phyloP scores from a whole-genome alignment of 495 filamentous ascomycete species.

The Penicillium angulare region DNA sequence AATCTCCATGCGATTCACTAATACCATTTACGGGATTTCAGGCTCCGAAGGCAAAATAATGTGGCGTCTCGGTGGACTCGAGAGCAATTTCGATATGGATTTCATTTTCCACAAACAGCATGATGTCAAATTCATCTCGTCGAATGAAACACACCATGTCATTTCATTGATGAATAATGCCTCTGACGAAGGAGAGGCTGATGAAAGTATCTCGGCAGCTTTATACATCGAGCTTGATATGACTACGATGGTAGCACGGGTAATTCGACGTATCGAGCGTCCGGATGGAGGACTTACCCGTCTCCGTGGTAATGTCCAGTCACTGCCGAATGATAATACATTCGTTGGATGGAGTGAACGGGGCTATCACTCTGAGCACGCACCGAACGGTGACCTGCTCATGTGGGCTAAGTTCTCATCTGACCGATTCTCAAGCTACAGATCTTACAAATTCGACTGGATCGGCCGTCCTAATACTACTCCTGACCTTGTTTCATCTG shows the following conservation, averaged over 20 bases:
- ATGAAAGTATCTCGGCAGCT: constrained; percentile 46
- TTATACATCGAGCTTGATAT: constrained; percentile 50
- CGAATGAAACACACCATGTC: constrained; percentile 38
- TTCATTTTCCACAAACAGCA: constrained; percentile 61
- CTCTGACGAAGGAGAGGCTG: constrained; percentile 36
- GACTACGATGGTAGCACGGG: constrained; percentile 42
- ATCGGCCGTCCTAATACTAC: constrained; percentile 23
- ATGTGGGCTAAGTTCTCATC: constrained; percentile 31
- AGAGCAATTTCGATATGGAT: constrained; percentile 37
- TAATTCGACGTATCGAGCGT: constrained; percentile 34
- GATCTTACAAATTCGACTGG: constrained; percentile 34
- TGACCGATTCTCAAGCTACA: constrained; percentile 26
- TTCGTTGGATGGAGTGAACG: constrained; percentile 55
- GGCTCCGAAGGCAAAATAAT: constrained; percentile 53
- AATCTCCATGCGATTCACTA: constrained; percentile 53
- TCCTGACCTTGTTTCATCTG: constrained; percentile 22
- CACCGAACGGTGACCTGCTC: constrained; percentile 46
- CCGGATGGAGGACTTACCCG: constrained; percentile 43
- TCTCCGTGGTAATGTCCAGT: constrained; percentile 56
- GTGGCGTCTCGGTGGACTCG: constrained; percentile 54
- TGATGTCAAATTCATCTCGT: constrained; percentile 50
- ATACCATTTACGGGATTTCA: constrained; percentile 56
- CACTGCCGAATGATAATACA: constrained; percentile 48
- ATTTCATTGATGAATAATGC: constrained; percentile 55
- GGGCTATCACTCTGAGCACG: constrained; percentile 50